Evolutionary conservation across 208 protist genomes (phyloP).

Genomic region (Borovskyia barvae): DNA sequence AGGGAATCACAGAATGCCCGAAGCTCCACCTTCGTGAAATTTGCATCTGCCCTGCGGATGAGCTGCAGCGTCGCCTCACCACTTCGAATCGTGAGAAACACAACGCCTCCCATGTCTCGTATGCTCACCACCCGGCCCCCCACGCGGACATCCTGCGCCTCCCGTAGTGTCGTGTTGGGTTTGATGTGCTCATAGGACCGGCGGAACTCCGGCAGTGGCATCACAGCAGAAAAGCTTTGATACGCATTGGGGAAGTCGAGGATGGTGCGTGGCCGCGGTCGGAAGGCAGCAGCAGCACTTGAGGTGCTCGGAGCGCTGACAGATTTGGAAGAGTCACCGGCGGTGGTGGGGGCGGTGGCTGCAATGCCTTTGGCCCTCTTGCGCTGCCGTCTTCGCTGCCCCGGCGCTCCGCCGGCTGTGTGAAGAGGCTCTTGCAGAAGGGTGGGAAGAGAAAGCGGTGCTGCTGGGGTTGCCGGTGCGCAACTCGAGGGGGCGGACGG

Average conservation of each 20-base stretch:
- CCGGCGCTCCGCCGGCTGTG: background rate
- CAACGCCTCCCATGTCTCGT: slow-evolving; percentile 82
- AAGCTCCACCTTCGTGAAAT: slow-evolving; percentile 52
- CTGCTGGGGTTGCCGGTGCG: too few relatives aligned
- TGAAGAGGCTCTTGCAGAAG: too few relatives aligned
- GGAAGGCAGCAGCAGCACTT: background rate
- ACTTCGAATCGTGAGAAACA: slow-evolving; percentile 78
- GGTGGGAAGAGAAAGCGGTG: too few relatives aligned
- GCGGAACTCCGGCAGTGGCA: slow-evolving; percentile 43
- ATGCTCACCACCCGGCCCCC: slow-evolving; percentile 71
- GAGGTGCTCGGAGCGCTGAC: background rate
- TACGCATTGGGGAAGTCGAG: slow-evolving; percentile 58
- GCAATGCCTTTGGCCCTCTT: background rate
- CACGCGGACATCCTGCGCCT: slow-evolving; percentile 41
- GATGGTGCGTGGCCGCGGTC: slow-evolving; percentile 27
- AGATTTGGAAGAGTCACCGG: too few relatives aligned
- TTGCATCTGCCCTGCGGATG: slow-evolving; percentile 48
- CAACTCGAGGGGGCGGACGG: too few relatives aligned
- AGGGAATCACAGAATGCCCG: slow-evolving; percentile 44
- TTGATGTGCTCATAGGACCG: slow-evolving; percentile 37
- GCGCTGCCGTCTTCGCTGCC: background rate
- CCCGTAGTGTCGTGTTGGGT: slow-evolving; percentile 1
- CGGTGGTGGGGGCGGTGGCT: too few relatives aligned
- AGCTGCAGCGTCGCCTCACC: slow-evolving; percentile 70
- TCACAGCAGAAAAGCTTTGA: slow-evolving; percentile 54